These are phyloP conservation scores for Agroathelia rolfsii DNA, from an alignment of 1,284 basidiomycete species.

Conservation along the genomic window DNA sequence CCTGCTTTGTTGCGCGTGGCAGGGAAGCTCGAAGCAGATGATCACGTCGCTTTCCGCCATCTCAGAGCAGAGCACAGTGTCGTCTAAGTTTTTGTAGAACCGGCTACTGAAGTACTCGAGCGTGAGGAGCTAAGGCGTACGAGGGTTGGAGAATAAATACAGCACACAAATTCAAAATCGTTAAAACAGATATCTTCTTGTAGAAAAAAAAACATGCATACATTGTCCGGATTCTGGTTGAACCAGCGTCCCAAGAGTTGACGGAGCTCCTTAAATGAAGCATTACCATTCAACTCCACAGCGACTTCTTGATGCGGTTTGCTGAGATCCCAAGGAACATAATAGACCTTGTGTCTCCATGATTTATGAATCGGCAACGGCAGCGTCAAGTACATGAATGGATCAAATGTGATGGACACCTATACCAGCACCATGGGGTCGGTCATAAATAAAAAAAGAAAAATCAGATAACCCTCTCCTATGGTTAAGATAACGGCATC, in stretches of 20 bases:
- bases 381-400: constrained; percentile 98
- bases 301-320: constrained; percentile 61
- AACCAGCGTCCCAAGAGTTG: constrained; percentile 68
- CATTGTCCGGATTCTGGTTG: constrained; percentile 57
- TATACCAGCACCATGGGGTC: no score
- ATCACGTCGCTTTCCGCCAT: constrained; percentile 56
- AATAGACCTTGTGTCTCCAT: constrained; percentile 67
- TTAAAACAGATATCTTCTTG: constrained; percentile 5
- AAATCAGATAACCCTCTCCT: no score
- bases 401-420: constrained; percentile 98
- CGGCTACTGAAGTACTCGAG: constrained; percentile 64
- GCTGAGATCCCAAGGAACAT: constrained; percentile 68
- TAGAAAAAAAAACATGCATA: constrained; percentile 22
- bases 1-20: constrained; percentile 55
- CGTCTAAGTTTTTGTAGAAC: constrained; percentile 76
- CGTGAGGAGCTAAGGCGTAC: constrained; percentile 51
- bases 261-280: constrained; percentile 75
- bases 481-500: background rate
- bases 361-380: constrained; percentile 89
- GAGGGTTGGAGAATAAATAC: constrained; percentile 7
- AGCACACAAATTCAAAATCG: constrained; percentile 9
- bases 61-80: constrained; percentile 53
- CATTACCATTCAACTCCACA: constrained; percentile 67
- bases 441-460: background rate
- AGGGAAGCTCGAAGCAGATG: constrained; percentile 72